Evolutionary conservation across 1,284 basidiomycete species (phyloP).

Genomic region (Sanghuangporus sanghuang): DNA sequence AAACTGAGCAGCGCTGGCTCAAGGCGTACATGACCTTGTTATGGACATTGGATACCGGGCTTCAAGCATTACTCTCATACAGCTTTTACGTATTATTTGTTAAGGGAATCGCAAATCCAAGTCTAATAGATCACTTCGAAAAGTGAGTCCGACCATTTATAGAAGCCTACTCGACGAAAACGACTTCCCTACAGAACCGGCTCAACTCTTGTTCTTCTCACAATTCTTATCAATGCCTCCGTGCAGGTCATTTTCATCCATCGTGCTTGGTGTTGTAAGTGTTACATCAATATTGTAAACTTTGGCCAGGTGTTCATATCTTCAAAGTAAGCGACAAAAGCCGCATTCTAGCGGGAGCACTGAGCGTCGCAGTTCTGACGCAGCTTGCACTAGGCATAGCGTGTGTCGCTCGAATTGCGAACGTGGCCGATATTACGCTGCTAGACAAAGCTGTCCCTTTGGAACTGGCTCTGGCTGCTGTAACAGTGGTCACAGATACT

Average conservation of each 20-base stretch:
- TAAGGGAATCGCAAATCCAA: not conserved
- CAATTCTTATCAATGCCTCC: not conserved
- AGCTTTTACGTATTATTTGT: conserved; percentile 6
- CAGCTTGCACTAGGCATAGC: not conserved
- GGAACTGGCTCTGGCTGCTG: not conserved
- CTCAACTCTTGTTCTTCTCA: not conserved
- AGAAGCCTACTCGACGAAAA: not conserved
- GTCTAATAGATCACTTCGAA: not conserved
- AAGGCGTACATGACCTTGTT: not conserved
- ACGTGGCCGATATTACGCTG: not conserved
- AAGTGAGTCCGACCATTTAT: not conserved
- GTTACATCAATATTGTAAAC: not conserved
- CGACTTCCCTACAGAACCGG: not conserved
- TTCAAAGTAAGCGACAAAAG: conserved; percentile 4
- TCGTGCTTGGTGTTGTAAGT: not conserved
- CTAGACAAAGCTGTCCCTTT: not conserved
- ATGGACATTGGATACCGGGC: not conserved
- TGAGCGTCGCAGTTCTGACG: not conserved
- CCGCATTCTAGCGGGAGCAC: not conserved
- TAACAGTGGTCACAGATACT: conserved; percentile 7
- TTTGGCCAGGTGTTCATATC: not conserved
- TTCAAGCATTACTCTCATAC: not conserved
- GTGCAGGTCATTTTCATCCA: not conserved
- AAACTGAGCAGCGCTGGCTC: not conserved
- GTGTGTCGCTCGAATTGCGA: not conserved